Evolutionary conservation across 2,329 filamentous ascomycete genomes (phyloP), one percentile per base, ranked within the genome.

Genomic region (Mollisiaceae sp.): DNA sequence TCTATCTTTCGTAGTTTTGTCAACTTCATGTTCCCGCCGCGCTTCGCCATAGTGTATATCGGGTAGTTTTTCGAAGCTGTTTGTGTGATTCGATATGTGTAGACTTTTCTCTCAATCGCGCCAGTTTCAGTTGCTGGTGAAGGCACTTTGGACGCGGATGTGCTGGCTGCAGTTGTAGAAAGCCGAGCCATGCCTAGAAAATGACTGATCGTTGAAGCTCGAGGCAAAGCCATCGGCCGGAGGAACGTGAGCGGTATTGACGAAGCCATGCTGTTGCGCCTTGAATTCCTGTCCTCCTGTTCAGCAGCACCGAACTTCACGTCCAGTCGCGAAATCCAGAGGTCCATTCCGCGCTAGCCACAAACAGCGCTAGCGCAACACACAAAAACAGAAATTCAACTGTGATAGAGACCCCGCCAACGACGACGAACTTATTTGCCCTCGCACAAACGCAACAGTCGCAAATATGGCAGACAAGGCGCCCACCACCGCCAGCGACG

Each of bases 1-100:
- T 92, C 88, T 59, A 94, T 85, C 78, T 91, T 93, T 77, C 93
- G 91, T 63, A 99, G 80, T 64, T 87, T 78, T 5, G 94, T 96
- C 73, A 91, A 79, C 73, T 88, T 86, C 75, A 89, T 83, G 70
- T 91, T 95, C 15, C 92, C 92, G 60, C 93, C 93, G 14, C 87
- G 84, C 80, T 92, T 94, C 69, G 80, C 82, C 70, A 88, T 82
- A 18, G 88, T 82, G 80, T 98, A 99, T 54, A 98, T 85, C 27
- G 92, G 88, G 2, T 95, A 81, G 70, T 92, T 87, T 57, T 88
- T 86, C 43, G 86, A 89, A 1, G 83, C 80, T 2, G 92, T 94
- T 67, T 93, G 89, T 60, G 82, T 82, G 69, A 98, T 84, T 73
- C 89, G 84, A 65, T 71, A 72, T n/a, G 70, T 68, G 65, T 72